phyloP scores from a whole-genome alignment of 257 asterid genomes.

The Scutellaria galericulata region DNA sequence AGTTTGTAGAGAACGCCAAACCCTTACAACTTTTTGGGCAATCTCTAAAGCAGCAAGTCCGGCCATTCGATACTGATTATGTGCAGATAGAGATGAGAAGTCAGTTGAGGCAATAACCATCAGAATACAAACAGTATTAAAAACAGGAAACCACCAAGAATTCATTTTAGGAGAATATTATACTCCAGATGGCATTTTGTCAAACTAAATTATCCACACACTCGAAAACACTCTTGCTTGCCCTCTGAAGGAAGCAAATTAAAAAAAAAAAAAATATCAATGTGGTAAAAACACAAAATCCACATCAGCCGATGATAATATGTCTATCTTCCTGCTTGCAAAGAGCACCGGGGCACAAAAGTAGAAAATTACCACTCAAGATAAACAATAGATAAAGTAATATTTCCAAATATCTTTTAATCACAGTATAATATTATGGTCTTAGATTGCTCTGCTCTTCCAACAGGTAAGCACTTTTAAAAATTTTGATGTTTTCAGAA shows the following conservation, averaged over 20 bases:
- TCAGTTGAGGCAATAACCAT: conserved; percentile 18
- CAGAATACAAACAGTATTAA: conserved; percentile 12
- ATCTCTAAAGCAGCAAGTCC: conserved; percentile 98
- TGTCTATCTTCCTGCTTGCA: not conserved
- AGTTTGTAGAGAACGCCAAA: conserved; percentile 89
- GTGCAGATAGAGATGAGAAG: conserved; percentile 36
- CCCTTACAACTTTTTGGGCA: conserved; percentile 90
- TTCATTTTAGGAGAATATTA: conserved; percentile 18
- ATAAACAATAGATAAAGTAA: conserved; percentile 19
- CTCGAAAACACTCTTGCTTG: conserved; percentile 13
- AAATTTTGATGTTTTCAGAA: not conserved
- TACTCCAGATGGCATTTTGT: conserved; percentile 22
- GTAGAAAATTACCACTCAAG: conserved; percentile 10
- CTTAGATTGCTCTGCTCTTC: not conserved
- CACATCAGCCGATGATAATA: conserved; percentile 13
- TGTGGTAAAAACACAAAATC: not conserved
- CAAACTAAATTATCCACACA: conserved; percentile 16
- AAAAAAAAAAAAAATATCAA: not conserved
- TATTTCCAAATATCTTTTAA: not conserved
- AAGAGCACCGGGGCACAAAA: conserved; percentile 6
- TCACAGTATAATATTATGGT: not conserved
- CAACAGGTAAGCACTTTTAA: not conserved
- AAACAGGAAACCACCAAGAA: conserved; percentile 22
- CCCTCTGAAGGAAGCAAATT: not conserved
- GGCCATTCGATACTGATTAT: conserved; percentile 94